Percentiles rank a stretch among this genome's conserved stretches.
phyloP scores from a whole-genome alignment of 2,329 filamentous ascomycete genomes.

The Teratosphaeria viscida region DNA sequence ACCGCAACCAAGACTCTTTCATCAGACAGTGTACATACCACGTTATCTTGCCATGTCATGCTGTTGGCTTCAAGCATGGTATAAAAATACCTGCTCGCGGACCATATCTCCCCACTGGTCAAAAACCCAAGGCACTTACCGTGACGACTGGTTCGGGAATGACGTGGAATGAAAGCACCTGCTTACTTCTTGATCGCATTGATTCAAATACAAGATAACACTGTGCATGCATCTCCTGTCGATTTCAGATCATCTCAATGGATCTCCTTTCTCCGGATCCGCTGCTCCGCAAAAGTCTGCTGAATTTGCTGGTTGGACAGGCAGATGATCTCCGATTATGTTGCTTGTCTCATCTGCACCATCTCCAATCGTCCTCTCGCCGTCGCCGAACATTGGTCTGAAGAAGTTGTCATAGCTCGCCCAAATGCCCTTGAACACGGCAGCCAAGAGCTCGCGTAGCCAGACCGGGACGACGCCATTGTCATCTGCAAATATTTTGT shows the following conservation, averaged over 20 bases:
- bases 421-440: constrained; percentile 52
- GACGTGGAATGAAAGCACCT: background rate
- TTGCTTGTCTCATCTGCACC: constrained; percentile 9
- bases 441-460: constrained; percentile 45
- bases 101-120: background rate
- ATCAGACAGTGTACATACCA: background rate
- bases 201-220: background rate
- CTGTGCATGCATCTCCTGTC: background rate
- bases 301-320: background rate
- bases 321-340: background rate
- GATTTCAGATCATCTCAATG: background rate
- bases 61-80: background rate
- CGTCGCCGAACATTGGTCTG: constrained; percentile 68
- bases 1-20: background rate
- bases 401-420: constrained; percentile 53
- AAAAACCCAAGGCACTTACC: background rate
- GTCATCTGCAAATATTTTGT: constrained; percentile 48
- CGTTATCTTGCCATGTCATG: background rate
- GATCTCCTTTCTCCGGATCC: background rate
- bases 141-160: too few relatives aligned
- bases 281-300: background rate
- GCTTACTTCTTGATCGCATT: background rate
- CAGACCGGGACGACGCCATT: constrained; percentile 59
- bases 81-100: background rate
- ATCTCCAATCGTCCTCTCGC: constrained; percentile 53